Base-by-base conservation (phyloP, 1,284 basidiomycete genomes). In the Marasmius tenuissimus region DNA sequence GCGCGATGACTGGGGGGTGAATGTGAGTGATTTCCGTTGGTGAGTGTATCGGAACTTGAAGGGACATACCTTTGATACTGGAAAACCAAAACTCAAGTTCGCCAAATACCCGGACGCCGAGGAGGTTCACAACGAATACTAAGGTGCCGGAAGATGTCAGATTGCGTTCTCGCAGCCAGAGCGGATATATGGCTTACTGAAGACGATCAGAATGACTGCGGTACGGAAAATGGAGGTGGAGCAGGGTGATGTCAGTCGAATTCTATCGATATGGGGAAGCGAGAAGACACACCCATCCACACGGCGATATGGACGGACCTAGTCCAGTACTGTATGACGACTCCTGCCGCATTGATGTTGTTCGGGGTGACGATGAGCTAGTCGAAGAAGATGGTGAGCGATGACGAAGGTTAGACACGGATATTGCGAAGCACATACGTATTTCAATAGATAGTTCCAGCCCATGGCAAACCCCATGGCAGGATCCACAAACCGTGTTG, bases 251-350 rank as follows among this genome's bases (percentile, higher is more conserved):
- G 27, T 27, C 27, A 27, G 27, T 27, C 4, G 2, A 27, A 27
- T 27, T 27, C 4, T 27, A 27, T 27, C 2, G 4, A 27, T 27
- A 27, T 4, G 27, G 27, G 27, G 27, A 27, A 27, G 27, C 27
- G 35, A 34, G 27, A 57, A 51, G 34, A 73, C 80, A 57, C 69
- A 83, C 83, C 78, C 84, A 86, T 85, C 85, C 84, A 87, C 33
- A 83, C 75, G 35, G 78, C 79, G 35, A 81, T 81, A 64, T 81
- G 78, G n/a, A 85, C 79, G n/a, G 74, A 75, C 34, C 69, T 70
- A 0, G 79, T 83, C 86, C 86, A 87, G 63, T 87, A 88, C 66
- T 82, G 81, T 34, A 88, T 79, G 38, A 87, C 86, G n/a, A 86
- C 79, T 12, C 85, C 84, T 34, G 84, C 84, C 27, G 85, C 85